Conservation (phyloP, 768 basidiomycete genomes). For the Tulasnella sp. region DNA sequence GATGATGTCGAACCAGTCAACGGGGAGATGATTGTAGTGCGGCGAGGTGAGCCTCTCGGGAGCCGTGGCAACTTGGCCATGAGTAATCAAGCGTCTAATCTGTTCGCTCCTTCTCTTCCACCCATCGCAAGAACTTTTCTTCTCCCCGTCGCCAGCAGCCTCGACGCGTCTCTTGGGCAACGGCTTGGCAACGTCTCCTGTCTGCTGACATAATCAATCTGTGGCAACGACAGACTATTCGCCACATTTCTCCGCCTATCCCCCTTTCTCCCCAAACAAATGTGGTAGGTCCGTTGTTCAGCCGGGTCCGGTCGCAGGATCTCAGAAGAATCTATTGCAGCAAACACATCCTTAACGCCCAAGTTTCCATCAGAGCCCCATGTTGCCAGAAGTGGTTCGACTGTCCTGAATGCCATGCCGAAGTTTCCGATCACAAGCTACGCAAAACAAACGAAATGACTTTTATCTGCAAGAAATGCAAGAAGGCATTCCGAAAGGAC, state of each 20-base stretch:
- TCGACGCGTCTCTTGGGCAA: constrained; percentile 9
- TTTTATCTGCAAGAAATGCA: constrained; percentile 84
- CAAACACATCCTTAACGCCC: constrained; percentile 95
- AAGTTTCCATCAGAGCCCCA: constrained; percentile 92
- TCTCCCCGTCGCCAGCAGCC: background rate
- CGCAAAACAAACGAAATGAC: constrained; percentile 76
- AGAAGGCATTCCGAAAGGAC: constrained; percentile 95
- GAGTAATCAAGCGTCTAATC: background rate
- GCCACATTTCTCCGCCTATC: background rate
- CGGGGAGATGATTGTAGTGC: background rate
- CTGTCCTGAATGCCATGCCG: constrained; percentile 93
- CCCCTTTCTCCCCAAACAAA: background rate
- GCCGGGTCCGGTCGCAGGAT: background rate
- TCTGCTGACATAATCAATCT: background rate
- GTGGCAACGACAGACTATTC: background rate
- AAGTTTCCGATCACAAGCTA: constrained; percentile 69
- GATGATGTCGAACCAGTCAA: constrained; percentile 9
- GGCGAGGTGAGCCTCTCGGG: background rate
- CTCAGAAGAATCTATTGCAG: constrained; percentile 43
- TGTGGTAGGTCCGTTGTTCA: constrained; percentile 17
- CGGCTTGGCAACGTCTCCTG: background rate
- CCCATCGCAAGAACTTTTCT: background rate
- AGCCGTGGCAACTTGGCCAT: background rate
- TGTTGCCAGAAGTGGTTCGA: constrained; percentile 99
- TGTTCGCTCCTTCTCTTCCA: background rate